Percentiles rank a stretch among this genome's conserved stretches.
These are phyloP conservation scores for Tolypocladium amazonense DNA, from an alignment of 2,329 filamentous ascomycete genomes.

Conservation along the genomic window DNA sequence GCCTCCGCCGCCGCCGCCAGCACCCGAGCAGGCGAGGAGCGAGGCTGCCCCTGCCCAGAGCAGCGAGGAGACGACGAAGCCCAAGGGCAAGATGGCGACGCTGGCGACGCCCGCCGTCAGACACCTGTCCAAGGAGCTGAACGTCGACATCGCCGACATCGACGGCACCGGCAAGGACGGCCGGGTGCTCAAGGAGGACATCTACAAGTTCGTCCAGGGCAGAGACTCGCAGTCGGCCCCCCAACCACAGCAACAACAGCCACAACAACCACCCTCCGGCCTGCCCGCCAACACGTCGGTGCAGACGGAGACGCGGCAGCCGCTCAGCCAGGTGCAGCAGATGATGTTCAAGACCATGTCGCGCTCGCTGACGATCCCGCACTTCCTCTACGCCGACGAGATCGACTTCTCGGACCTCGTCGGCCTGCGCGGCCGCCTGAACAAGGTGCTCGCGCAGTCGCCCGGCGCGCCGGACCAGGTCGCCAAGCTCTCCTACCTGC, in stretches of 20 bases:
- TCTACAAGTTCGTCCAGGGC: slow-evolving; percentile 57
- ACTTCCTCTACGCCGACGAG: slow-evolving; percentile 91
- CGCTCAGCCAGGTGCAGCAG: slow-evolving; percentile 68
- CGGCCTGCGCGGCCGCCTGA: slow-evolving; percentile 63
- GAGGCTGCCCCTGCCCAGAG: background rate
- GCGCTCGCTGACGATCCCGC: slow-evolving; percentile 77
- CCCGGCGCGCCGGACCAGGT: slow-evolving; percentile 33
- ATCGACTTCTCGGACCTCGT: slow-evolving; percentile 71
- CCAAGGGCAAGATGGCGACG: slow-evolving; percentile 54
- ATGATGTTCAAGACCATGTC: slow-evolving; percentile 99
- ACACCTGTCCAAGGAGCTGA: slow-evolving; percentile 71
- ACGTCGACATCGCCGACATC: slow-evolving; percentile 68
- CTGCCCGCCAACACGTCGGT: slow-evolving; percentile 16
- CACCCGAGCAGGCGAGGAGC: background rate
- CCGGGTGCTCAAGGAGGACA: slow-evolving; percentile 84
- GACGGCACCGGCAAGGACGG: slow-evolving; percentile 83
- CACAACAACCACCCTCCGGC: background rate
- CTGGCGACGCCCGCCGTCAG: slow-evolving; percentile 89
- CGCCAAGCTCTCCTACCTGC: slow-evolving; percentile 74
- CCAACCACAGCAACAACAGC: background rate
- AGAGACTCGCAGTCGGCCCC: slow-evolving; percentile 24
- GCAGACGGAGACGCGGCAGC: slow-evolving; percentile 58
- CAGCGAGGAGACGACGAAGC: slow-evolving; percentile 8
- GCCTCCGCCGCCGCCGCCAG: slow-evolving; percentile 5
- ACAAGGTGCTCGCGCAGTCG: slow-evolving; percentile 42